phyloP scores from a whole-genome alignment of 2,329 filamentous ascomycete species.

The Gnomoniopsis smithogilvyi region DNA sequence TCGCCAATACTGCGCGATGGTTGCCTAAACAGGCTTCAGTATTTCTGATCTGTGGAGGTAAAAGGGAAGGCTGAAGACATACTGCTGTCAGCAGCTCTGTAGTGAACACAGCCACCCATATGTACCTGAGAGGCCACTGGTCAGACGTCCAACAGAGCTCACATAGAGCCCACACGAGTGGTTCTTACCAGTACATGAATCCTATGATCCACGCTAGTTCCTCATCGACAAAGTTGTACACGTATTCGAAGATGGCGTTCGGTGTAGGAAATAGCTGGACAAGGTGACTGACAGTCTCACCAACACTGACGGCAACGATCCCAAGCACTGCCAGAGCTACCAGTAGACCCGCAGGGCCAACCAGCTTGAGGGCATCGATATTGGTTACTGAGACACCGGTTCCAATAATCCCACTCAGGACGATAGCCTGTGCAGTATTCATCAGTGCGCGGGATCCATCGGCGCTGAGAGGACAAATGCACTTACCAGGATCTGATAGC shows the following conservation, averaged over 20 bases:
- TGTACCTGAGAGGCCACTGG: constrained; percentile 1
- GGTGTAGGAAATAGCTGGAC: constrained; percentile 20
- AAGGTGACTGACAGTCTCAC: constrained; percentile 20
- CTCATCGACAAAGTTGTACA: constrained; percentile 20
- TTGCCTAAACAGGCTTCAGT: too few species aligned
- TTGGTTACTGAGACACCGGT: constrained; percentile 19
- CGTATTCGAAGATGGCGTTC: constrained; percentile 21
- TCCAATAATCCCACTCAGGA: constrained; percentile 17
- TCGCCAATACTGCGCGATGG: constrained; percentile 11
- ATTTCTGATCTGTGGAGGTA: too few species aligned
- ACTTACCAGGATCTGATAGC: constrained; percentile 18
- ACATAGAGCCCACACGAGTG: too few species aligned
- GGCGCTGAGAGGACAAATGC: too few species aligned
- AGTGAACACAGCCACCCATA: constrained; percentile 14
- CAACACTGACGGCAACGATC: constrained; percentile 16
- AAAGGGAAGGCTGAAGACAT: too few species aligned
- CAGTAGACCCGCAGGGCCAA: constrained; percentile 18
- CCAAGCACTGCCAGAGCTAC: constrained; percentile 16
- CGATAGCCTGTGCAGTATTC: constrained; percentile 10
- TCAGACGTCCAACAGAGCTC: too few species aligned
- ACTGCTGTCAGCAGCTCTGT: constrained; percentile 16
- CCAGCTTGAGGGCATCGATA: constrained; percentile 14
- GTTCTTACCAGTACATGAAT: constrained; percentile 18
- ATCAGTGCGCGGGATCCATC: too few species aligned
- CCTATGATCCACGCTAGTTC: constrained; percentile 20